A percentile compares a stretch with the other conserved stretches of the same genome.
phyloP scores from a whole-genome alignment of 2,329 filamentous ascomycete genomes.

The Annulohypoxylon truncatum region DNA sequence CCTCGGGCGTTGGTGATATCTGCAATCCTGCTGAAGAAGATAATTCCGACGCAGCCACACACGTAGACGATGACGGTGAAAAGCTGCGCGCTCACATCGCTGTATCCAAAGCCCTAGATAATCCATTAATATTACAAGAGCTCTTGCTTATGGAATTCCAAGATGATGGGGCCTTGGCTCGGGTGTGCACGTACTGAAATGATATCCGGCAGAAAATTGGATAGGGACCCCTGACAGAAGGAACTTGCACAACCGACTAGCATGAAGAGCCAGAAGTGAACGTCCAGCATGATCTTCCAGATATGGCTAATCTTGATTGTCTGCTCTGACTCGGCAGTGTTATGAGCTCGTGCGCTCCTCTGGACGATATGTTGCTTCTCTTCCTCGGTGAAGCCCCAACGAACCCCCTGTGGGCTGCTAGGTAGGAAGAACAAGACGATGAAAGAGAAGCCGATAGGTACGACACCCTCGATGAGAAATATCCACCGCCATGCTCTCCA shows the following conservation, averaged over 20 bases:
- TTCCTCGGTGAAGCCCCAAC: constrained; percentile 37
- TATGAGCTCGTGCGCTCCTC: constrained; percentile 40
- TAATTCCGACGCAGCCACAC: constrained; percentile 42
- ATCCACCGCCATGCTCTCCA: constrained; percentile 46
- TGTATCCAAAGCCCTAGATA: constrained; percentile 41
- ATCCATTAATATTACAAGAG: not conserved
- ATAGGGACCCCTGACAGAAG: constrained; percentile 43
- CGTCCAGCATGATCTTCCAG: constrained; percentile 37
- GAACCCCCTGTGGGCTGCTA: constrained; percentile 31
- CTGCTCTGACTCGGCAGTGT: constrained; percentile 36
- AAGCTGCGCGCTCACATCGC: constrained; percentile 39
- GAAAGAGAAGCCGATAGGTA: constrained; percentile 41
- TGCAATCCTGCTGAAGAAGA: constrained; percentile 38
- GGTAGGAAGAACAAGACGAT: constrained; percentile 39
- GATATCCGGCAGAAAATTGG: constrained; percentile 41
- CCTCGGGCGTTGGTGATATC: constrained; percentile 42
- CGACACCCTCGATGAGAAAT: constrained; percentile 43
- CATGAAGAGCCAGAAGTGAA: constrained; percentile 45
- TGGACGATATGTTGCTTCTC: constrained; percentile 40
- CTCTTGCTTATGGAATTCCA: too few species aligned
- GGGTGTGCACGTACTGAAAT: constrained; percentile 18
- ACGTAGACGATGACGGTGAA: constrained; percentile 45
- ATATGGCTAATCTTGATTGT: constrained; percentile 32
- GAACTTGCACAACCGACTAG: constrained; percentile 38
- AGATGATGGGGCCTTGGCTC: not conserved